Evolutionary conservation across 345 rosid species (phyloP), one percentile per base, ranked within the genome.

Genomic region (Citrus unshiu): DNA sequence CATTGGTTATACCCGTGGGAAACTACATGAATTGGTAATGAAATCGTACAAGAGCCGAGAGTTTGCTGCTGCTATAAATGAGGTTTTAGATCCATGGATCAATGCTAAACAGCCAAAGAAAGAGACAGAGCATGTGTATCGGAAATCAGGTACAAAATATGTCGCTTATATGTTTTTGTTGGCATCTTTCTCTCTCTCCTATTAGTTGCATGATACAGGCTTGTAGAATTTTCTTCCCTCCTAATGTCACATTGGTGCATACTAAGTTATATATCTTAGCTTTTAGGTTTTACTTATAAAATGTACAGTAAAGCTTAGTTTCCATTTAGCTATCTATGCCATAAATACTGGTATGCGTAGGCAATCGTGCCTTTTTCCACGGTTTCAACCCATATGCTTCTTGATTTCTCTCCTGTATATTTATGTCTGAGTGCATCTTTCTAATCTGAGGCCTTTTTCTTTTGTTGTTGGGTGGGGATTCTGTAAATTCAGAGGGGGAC

Each of bases 51-150:
- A 93, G 86, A 92, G 92, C 81, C 86, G 99, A 73, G 99, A 94
- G 81, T 94, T 97, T 86, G 92, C 99, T 83, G 95, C 97, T 40
- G 98, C 97, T 72, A 89, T 93, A 83, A 97, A 94, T 80, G 99
- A 97, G 88, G 98, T 93, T 78, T 82, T 97, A 81, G 99, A 97
- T 86, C 94, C 98, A 19, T 97, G 99, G 99, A 90, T 97, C 83
- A 88, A 81, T 85, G 92, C 91, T 37, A 93, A 91, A 86, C 99
- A 91, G 89, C 97, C 99, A 67, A 93, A 89, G 91, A 96, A 90
- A 81, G 98, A 94, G 76, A 83, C 76, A 25, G 99, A 94, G 85
- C 94, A 80, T 74, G 81, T 87, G n/a, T 91, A 90, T 86, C 86
- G 91, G 74, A 94, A 87, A 82, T 85, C 93, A 85, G 99, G 99